Percentiles rank a stretch among this genome's conserved stretches.
Conservation (phyloP, 1,284 basidiomycete genomes). For the Trametes pubescens region DNA sequence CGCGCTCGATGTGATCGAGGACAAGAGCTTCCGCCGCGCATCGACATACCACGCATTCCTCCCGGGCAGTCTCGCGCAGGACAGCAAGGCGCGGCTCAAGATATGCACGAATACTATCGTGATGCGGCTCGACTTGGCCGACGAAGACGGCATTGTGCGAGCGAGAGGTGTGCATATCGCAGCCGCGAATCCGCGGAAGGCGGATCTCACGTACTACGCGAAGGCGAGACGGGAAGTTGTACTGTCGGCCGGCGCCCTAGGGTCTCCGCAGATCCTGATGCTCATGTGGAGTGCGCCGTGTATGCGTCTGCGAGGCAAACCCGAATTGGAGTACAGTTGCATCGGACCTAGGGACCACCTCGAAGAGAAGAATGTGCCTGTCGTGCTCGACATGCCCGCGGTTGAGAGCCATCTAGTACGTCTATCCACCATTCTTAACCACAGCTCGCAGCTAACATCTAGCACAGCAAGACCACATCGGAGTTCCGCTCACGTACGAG, state of each 20-base stretch:
- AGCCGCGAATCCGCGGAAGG: slow-evolving; percentile 11
- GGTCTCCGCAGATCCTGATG: slow-evolving; percentile 45
- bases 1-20: slow-evolving; percentile 38
- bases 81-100: slow-evolving; percentile 34
- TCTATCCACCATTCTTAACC: neutral
- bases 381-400: slow-evolving; percentile 44
- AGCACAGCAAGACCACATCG: slow-evolving; percentile 45
- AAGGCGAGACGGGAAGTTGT: slow-evolving; percentile 42
- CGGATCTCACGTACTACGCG: slow-evolving; percentile 27
- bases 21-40: slow-evolving; percentile 34
- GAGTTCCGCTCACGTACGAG: slow-evolving; percentile 40
- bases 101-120: slow-evolving; percentile 42
- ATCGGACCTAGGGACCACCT: slow-evolving; percentile 44
- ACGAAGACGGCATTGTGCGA: slow-evolving; percentile 13
- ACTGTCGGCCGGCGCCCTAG: slow-evolving; percentile 44
- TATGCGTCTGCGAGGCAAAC: too few relatives aligned
- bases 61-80: slow-evolving; percentile 31
- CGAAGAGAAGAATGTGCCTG: slow-evolving; percentile 38
- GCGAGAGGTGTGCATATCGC: slow-evolving; percentile 30
- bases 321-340: slow-evolving; percentile 27
- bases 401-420: slow-evolving; percentile 38
- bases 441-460: neutral
- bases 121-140: slow-evolving; percentile 20
- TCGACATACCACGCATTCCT: slow-evolving; percentile 43
- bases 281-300: slow-evolving; percentile 13